Percentiles rank a stretch among this genome's conserved stretches.
These are phyloP conservation scores for Aciculosporium take DNA, from an alignment of 2,329 filamentous ascomycete genomes.

Conservation along the genomic window DNA sequence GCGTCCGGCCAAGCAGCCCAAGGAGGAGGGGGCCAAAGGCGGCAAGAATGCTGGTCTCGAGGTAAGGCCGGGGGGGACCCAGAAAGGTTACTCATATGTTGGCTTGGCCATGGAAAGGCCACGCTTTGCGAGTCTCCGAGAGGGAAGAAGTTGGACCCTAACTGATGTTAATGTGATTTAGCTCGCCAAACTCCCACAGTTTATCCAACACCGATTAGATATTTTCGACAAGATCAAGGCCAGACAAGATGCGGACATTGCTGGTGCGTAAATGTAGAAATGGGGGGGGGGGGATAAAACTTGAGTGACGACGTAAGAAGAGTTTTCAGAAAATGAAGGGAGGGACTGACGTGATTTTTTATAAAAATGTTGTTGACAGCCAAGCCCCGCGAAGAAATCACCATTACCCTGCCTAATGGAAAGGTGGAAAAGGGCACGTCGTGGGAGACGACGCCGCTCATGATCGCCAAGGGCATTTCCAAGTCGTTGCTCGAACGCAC, in stretches of 20 bases:
- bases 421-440: constrained; percentile 59
- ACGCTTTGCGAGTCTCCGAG: too few relatives aligned
- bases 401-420: constrained; percentile 59
- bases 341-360: constrained; percentile 1
- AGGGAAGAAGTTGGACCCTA: constrained; percentile 10
- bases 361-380: constrained; percentile 22
- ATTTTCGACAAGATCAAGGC: constrained; percentile 84
- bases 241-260: constrained; percentile 62
- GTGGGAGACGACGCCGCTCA: constrained; percentile 80
- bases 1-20: constrained; percentile 23
- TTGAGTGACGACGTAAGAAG: not conserved
- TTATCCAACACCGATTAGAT: constrained; percentile 68
- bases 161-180: constrained; percentile 6
- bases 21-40: constrained; percentile 31
- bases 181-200: constrained; percentile 47
- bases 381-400: constrained; percentile 61
- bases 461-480: constrained; percentile 64
- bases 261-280: constrained; percentile 22
- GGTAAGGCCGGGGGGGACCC: constrained; percentile 15
- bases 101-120: too few relatives aligned
- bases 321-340: not conserved
- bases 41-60: constrained; percentile 43
- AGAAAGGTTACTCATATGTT: not conserved
- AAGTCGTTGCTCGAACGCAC: constrained; percentile 77
- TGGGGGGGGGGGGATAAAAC: not conserved